Base-by-base conservation (phyloP, 2,329 filamentous ascomycete species). In the Teratosphaeria nubilosa region DNA sequence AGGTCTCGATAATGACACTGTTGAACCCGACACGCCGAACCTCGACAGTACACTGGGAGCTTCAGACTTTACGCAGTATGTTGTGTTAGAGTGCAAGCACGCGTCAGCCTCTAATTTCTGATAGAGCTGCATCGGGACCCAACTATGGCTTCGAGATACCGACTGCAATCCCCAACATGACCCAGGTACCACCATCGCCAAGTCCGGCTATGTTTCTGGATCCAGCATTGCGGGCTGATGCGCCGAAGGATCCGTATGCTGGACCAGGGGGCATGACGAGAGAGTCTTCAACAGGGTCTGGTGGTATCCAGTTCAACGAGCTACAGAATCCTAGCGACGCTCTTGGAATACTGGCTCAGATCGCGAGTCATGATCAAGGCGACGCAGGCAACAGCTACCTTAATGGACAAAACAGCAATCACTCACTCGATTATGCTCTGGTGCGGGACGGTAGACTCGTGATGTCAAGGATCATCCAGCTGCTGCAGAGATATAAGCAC, bases 401-500 rank as follows among this genome's bases (percentile, higher is more conserved):
- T 9, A 45, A 48, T 45, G 24, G 45, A 14, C 25, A 37, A n/a
- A 51, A 55, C 9, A 56, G 22, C 51, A 53, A 13, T 32, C 56
- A 13, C 56, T 56, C 27, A 50, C 55, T 68, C 66, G 76, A 69
- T 75, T 82, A 74, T 67, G 73, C 59, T 2, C 68, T 77, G 32
- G 66, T 78, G 9, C 70, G 73, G 37, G 69, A 74, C 22, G 76
- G 76, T 5, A 65, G 70, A 6, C 68, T 79, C 7, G 73, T 73
- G 0, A 63, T 74, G 24, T 75, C 76, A 14, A 79, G 77, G 20
- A 74, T 84, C 37, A 78, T 77, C 62, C 74, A 79, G 62, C 72
- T 84, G 48, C 74, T 84, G 20, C 71, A 74, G 45, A 82, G 84
- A 30, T 88, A 86, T 64, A 82, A 82, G 57, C 76, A 84, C 58